Conservation (phyloP, 371 early-diverging fungal species). For the Phascolomyces articulosus region DNA sequence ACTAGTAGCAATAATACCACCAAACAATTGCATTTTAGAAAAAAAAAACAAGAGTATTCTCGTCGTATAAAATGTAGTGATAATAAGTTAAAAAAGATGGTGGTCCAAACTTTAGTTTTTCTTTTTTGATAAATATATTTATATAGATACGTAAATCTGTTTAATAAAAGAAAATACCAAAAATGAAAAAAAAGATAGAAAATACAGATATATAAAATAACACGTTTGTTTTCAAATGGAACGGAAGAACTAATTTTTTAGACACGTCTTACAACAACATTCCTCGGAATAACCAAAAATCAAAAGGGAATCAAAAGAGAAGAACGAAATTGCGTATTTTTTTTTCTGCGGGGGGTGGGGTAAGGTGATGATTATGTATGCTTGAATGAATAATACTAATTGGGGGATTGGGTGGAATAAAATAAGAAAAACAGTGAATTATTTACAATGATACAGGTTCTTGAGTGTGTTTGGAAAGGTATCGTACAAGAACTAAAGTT, state of each 20-base stretch:
- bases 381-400: too few relatives aligned
- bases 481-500: constrained; percentile 22
- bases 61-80: not conserved
- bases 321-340: too few relatives aligned
- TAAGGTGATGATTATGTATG: not conserved
- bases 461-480: constrained; percentile 23
- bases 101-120: not conserved
- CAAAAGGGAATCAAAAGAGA: not conserved
- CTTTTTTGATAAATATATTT: too few relatives aligned
- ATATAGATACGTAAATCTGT: not conserved
- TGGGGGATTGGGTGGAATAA: not conserved
- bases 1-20: constrained; percentile 2
- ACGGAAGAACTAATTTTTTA: not conserved
- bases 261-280: not conserved
- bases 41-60: too few relatives aligned
- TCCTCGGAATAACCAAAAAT: not conserved
- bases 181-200: not conserved
- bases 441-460: constrained; percentile 28
- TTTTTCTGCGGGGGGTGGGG: too few relatives aligned
- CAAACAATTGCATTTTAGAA: not conserved
- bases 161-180: not conserved
- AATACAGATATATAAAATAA: not conserved
- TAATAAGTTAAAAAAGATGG: not conserved
- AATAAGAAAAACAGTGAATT: not conserved
- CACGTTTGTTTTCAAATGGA: constrained; percentile 14